These are phyloP conservation scores for Stylosanthes scabra DNA, from an alignment of 331 rosid species.

Conservation along the genomic window DNA sequence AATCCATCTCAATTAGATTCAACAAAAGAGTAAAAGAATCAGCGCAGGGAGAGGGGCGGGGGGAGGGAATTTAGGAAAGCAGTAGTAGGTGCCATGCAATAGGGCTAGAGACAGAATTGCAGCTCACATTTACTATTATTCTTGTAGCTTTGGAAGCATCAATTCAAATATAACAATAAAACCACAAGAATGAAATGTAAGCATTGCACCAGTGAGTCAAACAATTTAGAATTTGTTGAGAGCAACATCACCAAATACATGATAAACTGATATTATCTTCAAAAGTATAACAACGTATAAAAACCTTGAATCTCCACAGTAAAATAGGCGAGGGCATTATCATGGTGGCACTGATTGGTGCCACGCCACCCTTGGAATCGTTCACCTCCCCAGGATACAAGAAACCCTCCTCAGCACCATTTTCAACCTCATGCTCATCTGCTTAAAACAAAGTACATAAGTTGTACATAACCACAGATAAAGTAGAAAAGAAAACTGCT, in stretches of 20 bases:
- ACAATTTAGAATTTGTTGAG: constrained; percentile 12
- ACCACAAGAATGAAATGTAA: constrained; percentile 16
- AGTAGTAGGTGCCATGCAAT: background rate
- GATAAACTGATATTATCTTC: background rate
- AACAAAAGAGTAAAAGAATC: background rate
- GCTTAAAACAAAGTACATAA: constrained; percentile 38
- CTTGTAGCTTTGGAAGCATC: constrained; percentile 3
- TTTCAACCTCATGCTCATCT: constrained; percentile 68
- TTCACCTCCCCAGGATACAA: constrained; percentile 55
- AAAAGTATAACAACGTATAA: background rate
- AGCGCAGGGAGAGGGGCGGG: background rate
- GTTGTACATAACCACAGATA: constrained; percentile 14
- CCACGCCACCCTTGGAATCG: constrained; percentile 57
- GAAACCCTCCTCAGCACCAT: constrained; percentile 69
- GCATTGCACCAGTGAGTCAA: constrained; percentile 21
- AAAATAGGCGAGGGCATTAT: constrained; percentile 88
- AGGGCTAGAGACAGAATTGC: constrained; percentile 3
- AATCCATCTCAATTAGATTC: constrained; percentile 48
- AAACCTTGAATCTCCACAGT: constrained; percentile 95
- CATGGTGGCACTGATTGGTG: constrained; percentile 51
- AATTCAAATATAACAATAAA: constrained; percentile 26
- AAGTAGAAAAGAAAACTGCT: background rate
- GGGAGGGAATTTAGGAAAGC: background rate
- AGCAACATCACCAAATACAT: constrained; percentile 13
- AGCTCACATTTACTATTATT: constrained; percentile 10